These are phyloP conservation scores for Erodium texanum DNA, from an alignment of 441 rosid genomes.

Conservation along the genomic window DNA sequence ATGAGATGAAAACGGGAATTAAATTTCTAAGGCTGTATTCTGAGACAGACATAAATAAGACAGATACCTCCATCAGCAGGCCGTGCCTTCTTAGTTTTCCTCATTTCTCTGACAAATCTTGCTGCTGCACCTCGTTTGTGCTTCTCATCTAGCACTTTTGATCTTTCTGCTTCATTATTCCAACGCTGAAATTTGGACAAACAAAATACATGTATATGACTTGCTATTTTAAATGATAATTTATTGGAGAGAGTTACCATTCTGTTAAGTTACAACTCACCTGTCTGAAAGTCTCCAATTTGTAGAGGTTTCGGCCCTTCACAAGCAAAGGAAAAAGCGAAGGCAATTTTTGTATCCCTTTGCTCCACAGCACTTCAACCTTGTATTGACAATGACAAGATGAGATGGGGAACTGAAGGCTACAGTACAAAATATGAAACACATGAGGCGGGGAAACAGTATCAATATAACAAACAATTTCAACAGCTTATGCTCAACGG, in stretches of 20 bases:
- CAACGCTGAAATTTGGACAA: constrained; percentile 30
- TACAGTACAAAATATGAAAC: background rate
- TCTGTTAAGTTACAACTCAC: constrained; percentile 17
- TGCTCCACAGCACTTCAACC: constrained; percentile 66
- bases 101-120: constrained; percentile 35
- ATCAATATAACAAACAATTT: background rate
- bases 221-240: background rate
- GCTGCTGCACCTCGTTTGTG: constrained; percentile 51
- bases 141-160: constrained; percentile 45
- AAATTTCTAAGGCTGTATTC: constrained; percentile 4
- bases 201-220: background rate
- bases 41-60: constrained; percentile 2
- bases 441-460: background rate
- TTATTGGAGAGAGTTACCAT: background rate
- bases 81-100: constrained; percentile 25
- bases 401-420: background rate
- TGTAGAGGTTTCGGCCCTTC: constrained; percentile 58
- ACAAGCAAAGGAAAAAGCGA: constrained; percentile 52
- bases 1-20: constrained; percentile 9
- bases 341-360: constrained; percentile 39
- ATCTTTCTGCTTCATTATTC: constrained; percentile 42
- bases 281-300: constrained; percentile 46
- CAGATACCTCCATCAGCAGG: constrained; percentile 27
- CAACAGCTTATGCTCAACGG: background rate
- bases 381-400: constrained; percentile 19